phyloP scores from a whole-genome alignment of 2,329 filamentous ascomycete species.

The Pseudocercospora fijiensis region DNA sequence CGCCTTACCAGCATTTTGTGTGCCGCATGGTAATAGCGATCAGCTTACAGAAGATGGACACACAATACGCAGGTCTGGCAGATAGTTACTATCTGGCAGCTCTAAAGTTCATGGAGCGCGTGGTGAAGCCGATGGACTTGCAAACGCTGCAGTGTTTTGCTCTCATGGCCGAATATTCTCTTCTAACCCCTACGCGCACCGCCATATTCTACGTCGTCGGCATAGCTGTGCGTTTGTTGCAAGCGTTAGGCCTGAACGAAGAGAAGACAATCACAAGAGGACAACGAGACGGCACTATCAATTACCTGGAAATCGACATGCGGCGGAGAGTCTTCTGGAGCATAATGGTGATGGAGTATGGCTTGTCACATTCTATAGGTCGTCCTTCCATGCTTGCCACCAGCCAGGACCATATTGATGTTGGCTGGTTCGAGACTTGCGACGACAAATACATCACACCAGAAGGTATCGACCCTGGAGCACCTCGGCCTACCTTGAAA shows the following conservation, averaged over 20 bases:
- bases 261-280: slow-evolving; percentile 79
- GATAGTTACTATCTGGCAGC: slow-evolving; percentile 94
- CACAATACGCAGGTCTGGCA: slow-evolving; percentile 85
- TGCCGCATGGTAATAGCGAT: slow-evolving; percentile 91
- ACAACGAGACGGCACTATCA: slow-evolving; percentile 58
- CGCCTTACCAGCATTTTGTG: slow-evolving; percentile 82
- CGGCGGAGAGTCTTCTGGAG: slow-evolving; percentile 85
- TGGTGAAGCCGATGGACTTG: slow-evolving; percentile 83
- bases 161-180: slow-evolving; percentile 84
- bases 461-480: slow-evolving; percentile 67
- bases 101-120: slow-evolving; percentile 76
- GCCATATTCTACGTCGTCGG: slow-evolving; percentile 93
- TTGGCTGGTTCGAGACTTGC: slow-evolving; percentile 78
- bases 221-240: slow-evolving; percentile 80
- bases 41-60: slow-evolving; percentile 86
- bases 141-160: slow-evolving; percentile 86
- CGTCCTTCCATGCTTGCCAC: slow-evolving; percentile 83
- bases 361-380: slow-evolving; percentile 82
- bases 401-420: slow-evolving; percentile 76
- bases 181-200: slow-evolving; percentile 86
- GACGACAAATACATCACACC: slow-evolving; percentile 81
- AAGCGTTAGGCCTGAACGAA: slow-evolving; percentile 82
- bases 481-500: slow-evolving; percentile 67
- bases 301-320: slow-evolving; percentile 82
- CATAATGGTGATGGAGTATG: slow-evolving; percentile 82